A percentile compares a stretch with the other conserved stretches of the same genome.
Conservation (phyloP, 2,329 filamentous ascomycete genomes). For the Colletotrichum musicola region DNA sequence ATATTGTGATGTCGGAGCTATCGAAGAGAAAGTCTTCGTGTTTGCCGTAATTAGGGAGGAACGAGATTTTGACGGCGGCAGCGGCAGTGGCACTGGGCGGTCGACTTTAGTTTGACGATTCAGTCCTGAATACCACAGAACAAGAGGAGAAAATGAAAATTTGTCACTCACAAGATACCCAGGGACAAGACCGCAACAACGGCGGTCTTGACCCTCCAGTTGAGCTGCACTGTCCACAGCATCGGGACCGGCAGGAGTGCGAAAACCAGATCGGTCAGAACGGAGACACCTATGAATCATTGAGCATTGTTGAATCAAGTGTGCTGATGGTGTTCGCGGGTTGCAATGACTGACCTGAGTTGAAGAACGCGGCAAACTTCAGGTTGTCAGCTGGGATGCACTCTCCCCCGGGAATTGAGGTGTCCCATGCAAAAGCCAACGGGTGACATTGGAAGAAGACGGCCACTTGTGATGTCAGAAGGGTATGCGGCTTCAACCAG, state of each 20-base stretch:
- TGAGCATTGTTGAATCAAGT: background rate
- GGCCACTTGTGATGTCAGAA: slow-evolving; percentile 36
- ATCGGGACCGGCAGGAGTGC: slow-evolving; percentile 46
- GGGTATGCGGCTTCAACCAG: too few species aligned
- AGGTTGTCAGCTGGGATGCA: slow-evolving; percentile 43
- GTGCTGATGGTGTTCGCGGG: background rate
- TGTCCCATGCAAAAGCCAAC: slow-evolving; percentile 43
- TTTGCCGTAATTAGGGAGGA: slow-evolving; percentile 42
- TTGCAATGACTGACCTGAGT: slow-evolving; percentile 34
- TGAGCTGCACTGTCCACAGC: slow-evolving; percentile 47
- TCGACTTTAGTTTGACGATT: background rate
- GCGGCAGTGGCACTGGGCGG: slow-evolving; percentile 41
- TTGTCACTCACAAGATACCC: slow-evolving; percentile 42
- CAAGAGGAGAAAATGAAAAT: background rate
- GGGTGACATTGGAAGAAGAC: slow-evolving; percentile 45
- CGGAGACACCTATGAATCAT: slow-evolving; percentile 35
- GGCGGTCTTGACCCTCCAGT: slow-evolving; percentile 44
- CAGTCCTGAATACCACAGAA: background rate
- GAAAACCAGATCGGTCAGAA: slow-evolving; percentile 46
- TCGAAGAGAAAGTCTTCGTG: slow-evolving; percentile 47
- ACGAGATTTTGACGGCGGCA: slow-evolving; percentile 46
- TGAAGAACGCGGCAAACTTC: slow-evolving; percentile 46
- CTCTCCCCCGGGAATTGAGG: slow-evolving; percentile 36
- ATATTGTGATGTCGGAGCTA: slow-evolving; percentile 45
- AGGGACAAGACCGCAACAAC: slow-evolving; percentile 44